Conservation (phyloP, 2,329 filamentous ascomycete genomes). For the Cytospora leucostoma region DNA sequence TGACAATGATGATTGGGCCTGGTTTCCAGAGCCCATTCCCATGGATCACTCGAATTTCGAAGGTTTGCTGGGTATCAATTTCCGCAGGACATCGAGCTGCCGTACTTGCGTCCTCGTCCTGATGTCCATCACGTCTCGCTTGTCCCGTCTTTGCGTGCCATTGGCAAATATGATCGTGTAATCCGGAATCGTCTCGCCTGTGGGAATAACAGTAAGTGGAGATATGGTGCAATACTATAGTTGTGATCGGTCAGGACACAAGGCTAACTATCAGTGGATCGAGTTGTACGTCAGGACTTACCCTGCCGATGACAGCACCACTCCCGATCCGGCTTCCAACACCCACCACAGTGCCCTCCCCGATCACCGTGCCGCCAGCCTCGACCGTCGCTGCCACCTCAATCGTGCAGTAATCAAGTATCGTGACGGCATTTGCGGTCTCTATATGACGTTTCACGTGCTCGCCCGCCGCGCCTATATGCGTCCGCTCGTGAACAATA, state of each 20-base stretch:
- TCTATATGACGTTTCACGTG: constrained; percentile 27
- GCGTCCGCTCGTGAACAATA: constrained; percentile 73
- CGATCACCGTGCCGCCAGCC: constrained; percentile 61
- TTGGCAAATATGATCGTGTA: constrained; percentile 70
- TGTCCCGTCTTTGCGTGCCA: constrained; percentile 59
- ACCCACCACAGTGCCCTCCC: constrained; percentile 62
- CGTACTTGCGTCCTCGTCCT: constrained; percentile 65
- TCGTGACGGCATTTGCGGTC: constrained; percentile 51
- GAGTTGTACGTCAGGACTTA: constrained; percentile 36
- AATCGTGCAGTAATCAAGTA: constrained; percentile 63
- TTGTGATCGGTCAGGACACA: neutral
- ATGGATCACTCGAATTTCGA: constrained; percentile 47
- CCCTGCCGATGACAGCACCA: constrained; percentile 64
- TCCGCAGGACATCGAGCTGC: constrained; percentile 67
- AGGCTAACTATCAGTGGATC: constrained; percentile 29
- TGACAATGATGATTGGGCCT: neutral
- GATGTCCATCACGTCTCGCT: constrained; percentile 61
- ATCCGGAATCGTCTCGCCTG: constrained; percentile 62
- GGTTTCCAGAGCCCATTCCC: neutral
- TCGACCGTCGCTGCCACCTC: constrained; percentile 64
- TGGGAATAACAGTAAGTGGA: constrained; percentile 59
- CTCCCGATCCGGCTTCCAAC: constrained; percentile 60
- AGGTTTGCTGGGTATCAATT: constrained; percentile 66
- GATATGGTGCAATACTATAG: constrained; percentile 69
- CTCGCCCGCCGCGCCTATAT: constrained; percentile 51